phyloP scores from a whole-genome alignment of 768 basidiomycete species.

The Aureoboletus auriporus region DNA sequence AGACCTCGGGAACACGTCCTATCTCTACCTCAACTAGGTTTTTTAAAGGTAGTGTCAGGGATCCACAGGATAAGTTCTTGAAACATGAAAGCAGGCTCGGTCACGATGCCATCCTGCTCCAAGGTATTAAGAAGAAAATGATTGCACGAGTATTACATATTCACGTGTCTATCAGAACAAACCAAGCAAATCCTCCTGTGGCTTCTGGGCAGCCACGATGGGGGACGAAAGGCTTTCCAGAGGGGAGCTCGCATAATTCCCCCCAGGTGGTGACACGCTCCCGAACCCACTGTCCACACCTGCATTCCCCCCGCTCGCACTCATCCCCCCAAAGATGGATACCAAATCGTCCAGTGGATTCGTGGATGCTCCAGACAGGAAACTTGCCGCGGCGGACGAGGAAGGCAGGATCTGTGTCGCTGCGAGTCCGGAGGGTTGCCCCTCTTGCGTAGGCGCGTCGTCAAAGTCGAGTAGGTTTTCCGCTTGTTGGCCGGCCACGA shows the following conservation, averaged over 20 bases:
- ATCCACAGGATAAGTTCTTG: too few species aligned
- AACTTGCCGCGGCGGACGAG: constrained; percentile 68
- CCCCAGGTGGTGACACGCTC: constrained; percentile 6
- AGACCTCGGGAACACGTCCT: too few species aligned
- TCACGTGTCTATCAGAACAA: constrained; percentile 39
- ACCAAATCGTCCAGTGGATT: constrained; percentile 94
- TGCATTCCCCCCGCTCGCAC: constrained; percentile 20
- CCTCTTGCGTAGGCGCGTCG: constrained; percentile 57
- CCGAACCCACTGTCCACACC: constrained; percentile 18
- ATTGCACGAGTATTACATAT: not conserved
- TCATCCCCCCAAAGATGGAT: constrained; percentile 76
- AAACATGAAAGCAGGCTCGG: too few species aligned
- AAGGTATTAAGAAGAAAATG: too few species aligned
- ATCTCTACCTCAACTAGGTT: too few species aligned
- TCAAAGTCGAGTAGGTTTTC: constrained; percentile 97
- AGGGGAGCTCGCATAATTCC: constrained; percentile 6
- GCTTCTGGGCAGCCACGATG: constrained; percentile 25
- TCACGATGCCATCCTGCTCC: too few species aligned
- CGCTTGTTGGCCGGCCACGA: constrained; percentile 86
- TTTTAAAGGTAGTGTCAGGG: too few species aligned
- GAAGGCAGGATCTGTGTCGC: constrained; percentile 71
- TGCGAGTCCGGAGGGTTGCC: constrained; percentile 66
- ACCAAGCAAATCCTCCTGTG: constrained; percentile 52
- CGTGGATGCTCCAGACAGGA: constrained; percentile 73
- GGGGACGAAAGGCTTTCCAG: constrained; percentile 22